phyloP scores from a whole-genome alignment of 2,329 filamentous ascomycete genomes.

The Byssochlamys sp. region DNA sequence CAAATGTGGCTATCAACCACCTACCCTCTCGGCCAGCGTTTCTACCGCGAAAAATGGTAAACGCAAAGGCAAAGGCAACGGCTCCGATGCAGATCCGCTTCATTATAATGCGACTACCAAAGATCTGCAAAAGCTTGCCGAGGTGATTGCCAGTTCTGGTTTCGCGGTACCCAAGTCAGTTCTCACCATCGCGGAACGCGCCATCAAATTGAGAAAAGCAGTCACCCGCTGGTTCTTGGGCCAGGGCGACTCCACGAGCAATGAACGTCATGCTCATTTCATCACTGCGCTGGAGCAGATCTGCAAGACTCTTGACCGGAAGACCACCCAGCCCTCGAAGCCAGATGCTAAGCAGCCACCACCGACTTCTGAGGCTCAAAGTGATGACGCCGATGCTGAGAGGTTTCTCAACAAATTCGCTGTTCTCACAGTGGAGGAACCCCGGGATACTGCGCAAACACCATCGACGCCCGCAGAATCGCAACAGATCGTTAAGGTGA shows the following conservation, averaged over 20 bases:
- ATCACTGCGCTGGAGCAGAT: conserved; percentile 17
- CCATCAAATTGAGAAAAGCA: conserved; percentile 16
- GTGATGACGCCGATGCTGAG: conserved; percentile 7
- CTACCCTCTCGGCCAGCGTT: conserved; percentile 4
- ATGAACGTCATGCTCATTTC: conserved; percentile 18
- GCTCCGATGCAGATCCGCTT: conserved; percentile 9
- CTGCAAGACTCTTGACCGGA: conserved; percentile 16
- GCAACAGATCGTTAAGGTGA: conserved; percentile 14
- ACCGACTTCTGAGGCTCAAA: conserved; percentile 3
- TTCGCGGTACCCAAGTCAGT: conserved; percentile 12
- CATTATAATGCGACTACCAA: conserved; percentile 13
- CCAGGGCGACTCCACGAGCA: conserved; percentile 11
- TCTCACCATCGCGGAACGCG: conserved; percentile 16
- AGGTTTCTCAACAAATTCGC: conserved; percentile 18
- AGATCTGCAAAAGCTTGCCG: conserved; percentile 15
- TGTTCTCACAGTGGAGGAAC: conserved; percentile 16
- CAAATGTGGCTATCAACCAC: conserved; percentile 15
- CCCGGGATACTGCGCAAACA: conserved; percentile 7
- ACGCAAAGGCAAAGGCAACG: conserved; percentile 6
- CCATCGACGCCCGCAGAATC: conserved; percentile 6
- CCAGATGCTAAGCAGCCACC: conserved; percentile 8
- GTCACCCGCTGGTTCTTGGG: conserved; percentile 21
- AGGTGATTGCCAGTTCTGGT: conserved; percentile 14
- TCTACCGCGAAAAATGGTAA: conserved; percentile 3
- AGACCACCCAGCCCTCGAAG: conserved; percentile 9